Conservation (phyloP, 768 basidiomycete species). For the Zangia roseola region DNA sequence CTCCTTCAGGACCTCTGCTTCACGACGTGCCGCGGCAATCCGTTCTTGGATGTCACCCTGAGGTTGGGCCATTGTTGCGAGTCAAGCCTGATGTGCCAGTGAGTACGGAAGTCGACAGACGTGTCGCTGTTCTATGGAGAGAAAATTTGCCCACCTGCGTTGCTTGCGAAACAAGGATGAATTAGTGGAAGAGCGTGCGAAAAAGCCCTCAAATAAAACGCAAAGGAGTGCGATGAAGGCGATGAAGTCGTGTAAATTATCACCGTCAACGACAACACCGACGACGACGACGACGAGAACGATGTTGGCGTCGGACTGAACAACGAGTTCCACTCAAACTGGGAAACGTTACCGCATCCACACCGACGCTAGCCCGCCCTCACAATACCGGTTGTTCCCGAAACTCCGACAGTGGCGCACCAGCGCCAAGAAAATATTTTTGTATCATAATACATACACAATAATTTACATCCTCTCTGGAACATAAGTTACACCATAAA, state of each 20-base stretch:
- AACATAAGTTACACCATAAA: too few relatives aligned
- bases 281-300: slow-evolving; percentile 3
- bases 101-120: background rate
- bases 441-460: too few relatives aligned
- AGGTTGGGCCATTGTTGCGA: slow-evolving; percentile 64
- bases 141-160: slow-evolving; percentile 30
- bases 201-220: slow-evolving; percentile 17
- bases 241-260: slow-evolving; percentile 7
- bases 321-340: slow-evolving; percentile 15
- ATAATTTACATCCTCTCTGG: too few relatives aligned
- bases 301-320: slow-evolving; percentile 9
- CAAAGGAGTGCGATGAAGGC: slow-evolving; percentile 11
- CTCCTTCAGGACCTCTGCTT: slow-evolving; percentile 97
- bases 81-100: slow-evolving; percentile 7
- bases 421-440: background rate
- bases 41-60: slow-evolving; percentile 86
- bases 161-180: slow-evolving; percentile 29
- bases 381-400: slow-evolving; percentile 26
- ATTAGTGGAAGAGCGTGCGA: slow-evolving; percentile 28
- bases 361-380: slow-evolving; percentile 7
- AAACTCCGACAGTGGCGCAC: slow-evolving; percentile 31
- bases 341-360: slow-evolving; percentile 14
- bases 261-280: slow-evolving; percentile 8
- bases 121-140: slow-evolving; percentile 10
- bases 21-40: slow-evolving; percentile 94